phyloP scores from a whole-genome alignment of 805 yeast genomes.

The Tetrapisispora namnaoensis region DNA sequence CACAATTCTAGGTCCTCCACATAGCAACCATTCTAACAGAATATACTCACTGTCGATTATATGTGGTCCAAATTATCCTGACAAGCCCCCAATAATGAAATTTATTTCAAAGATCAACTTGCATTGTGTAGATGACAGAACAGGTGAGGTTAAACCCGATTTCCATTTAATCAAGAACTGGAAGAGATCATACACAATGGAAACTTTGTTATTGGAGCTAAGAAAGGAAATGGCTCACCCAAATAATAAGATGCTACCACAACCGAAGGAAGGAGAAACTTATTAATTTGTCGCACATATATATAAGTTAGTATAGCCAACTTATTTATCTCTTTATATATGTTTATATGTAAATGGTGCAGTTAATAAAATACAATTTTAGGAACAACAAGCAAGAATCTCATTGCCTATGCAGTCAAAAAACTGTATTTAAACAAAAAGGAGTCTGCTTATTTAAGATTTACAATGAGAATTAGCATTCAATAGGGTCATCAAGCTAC shows the following conservation, averaged over 20 bases:
- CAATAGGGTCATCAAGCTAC: no score
- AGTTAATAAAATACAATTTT: not conserved
- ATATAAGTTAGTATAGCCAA: no score
- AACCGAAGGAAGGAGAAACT: conserved; percentile 83
- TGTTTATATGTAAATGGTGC: no score
- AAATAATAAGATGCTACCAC: conserved; percentile 72
- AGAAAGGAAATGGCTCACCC: conserved; percentile 85
- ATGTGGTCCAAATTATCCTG: conserved; percentile 83
- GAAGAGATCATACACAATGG: conserved; percentile 90
- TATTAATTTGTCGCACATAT: conserved; percentile 28
- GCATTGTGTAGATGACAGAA: conserved; percentile 70
- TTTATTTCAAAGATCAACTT: conserved; percentile 80
- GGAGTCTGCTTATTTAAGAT: no score
- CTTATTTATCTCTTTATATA: no score
- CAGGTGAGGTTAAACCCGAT: conserved; percentile 47
- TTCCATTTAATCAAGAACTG: conserved; percentile 70
- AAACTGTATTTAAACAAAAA: no score
- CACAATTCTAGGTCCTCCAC: conserved; percentile 96
- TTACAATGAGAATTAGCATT: no score
- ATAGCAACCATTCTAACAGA: conserved; percentile 80
- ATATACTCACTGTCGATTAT: conserved; percentile 74
- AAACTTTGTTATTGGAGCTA: conserved; percentile 78
- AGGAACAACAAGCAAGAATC: not conserved
- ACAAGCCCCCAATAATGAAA: conserved; percentile 71
- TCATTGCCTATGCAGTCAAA: not conserved